phyloP scores from a whole-genome alignment of 2,329 filamentous ascomycete genomes.

The Penicillium hordei region DNA sequence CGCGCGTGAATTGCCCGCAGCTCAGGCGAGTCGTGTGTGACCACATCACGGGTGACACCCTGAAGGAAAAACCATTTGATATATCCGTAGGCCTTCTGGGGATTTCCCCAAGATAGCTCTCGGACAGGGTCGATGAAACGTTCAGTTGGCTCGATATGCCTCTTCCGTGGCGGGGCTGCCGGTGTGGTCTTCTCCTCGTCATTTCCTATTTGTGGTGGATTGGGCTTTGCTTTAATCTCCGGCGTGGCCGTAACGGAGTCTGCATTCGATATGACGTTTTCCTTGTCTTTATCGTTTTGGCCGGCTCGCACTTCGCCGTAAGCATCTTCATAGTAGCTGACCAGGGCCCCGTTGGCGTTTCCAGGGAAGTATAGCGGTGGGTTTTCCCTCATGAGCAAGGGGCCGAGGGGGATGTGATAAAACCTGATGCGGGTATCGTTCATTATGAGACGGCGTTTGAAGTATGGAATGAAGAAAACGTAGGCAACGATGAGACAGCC shows the following conservation, averaged over 20 bases:
- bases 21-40: constrained; percentile 40
- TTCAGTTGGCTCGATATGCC: constrained; percentile 24
- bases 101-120: constrained; percentile 14
- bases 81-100: constrained; percentile 36
- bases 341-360: too few relatives aligned
- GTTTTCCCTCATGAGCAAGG: too few relatives aligned
- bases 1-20: constrained; percentile 41
- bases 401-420: too few relatives aligned
- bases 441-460: too few relatives aligned
- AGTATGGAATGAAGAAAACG: too few relatives aligned
- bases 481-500: too few relatives aligned
- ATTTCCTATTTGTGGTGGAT: constrained; percentile 5
- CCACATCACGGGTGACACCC: constrained; percentile 45
- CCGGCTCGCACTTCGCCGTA: constrained; percentile 27
- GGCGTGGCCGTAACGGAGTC: constrained; percentile 7
- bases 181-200: constrained; percentile 19
- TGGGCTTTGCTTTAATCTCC: constrained; percentile 6
- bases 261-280: constrained; percentile 4
- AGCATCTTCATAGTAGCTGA: too few relatives aligned
- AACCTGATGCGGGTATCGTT: too few relatives aligned
- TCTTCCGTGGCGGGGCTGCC: constrained; percentile 20
- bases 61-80: constrained; percentile 47
- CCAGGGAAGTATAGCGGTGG: too few relatives aligned
- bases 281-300: constrained; percentile 2
- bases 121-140: constrained; percentile 27